Evolutionary conservation across 2,329 filamentous ascomycete species (phyloP), one percentile per base, ranked within the genome.

Genomic region (Epichloe elymi): DNA sequence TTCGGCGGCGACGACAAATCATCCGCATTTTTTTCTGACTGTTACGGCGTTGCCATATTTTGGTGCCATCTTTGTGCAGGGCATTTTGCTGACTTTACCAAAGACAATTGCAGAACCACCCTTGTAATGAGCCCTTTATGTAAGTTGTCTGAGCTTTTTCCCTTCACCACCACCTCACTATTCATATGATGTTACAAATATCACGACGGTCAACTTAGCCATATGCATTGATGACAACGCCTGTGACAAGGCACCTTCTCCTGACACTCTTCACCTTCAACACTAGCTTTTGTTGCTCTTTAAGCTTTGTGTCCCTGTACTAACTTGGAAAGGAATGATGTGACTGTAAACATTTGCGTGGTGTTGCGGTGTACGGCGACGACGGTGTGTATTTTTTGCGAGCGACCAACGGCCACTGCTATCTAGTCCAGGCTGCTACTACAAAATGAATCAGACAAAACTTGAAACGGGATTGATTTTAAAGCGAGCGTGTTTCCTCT

Each of bases 121-220:
- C 4, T 14, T 4, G n/a, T 12, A 2, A 43, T 15, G 30, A 17
- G 7, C 42, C 50, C 48, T 30, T 12, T 8, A 26, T 48, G 61
- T 68, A 60, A 61, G 65, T 67, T 48, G n/a, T 8, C 17, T 40
- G 20, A 20, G 17, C 3, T 5, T 52, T n/a, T 5, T 17, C 38
- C 38, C n/a, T 42, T 20, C 10, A 39, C 2, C 17, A 37, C 15
- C 39, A 30, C 33, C 15, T 30, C 51, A 20, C 55, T 30, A 30
- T 26, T 61, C 47, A 63, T 52, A 71, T 71, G 69, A 71, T 70
- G 67, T 58, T 62, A 65, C 61, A 67, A 63, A 45, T 70, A 70
- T 71, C 69, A 71, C 69, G 69, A 71, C 69, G 69, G 69, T 71
- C 69, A 70, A 71, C 69, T 63, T 69, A 71, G 69, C 69, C 66